Evolutionary conservation across 140 eudicot species (phyloP), one percentile per base, ranked within the genome.

Genomic region (Eryngium alpinum): DNA sequence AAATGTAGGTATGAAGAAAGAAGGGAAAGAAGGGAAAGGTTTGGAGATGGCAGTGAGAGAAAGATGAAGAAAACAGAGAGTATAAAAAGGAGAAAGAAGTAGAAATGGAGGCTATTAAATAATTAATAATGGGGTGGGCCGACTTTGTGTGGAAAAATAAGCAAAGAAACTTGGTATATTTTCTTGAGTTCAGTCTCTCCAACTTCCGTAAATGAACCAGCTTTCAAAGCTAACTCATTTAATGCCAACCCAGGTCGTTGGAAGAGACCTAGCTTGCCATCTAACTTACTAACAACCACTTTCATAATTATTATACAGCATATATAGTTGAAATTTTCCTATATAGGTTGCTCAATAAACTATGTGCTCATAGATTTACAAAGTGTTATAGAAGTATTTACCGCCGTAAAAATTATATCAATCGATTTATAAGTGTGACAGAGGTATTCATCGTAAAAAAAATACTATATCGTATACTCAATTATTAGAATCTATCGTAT

Each of bases 61-160:
- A 65, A 76, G 76, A 57, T 76, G 51, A 59, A 70, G 85, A 69
- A 85, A 80, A 87, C 79, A 90, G 89, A 46, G 33, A 59, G 73
- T 90, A 89, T 89, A 93, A 85, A 85, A 81, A 86, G 66, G 31
- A 21, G n/a, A 59, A 85, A 72, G 51, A 19, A 38, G 77, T 34
- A 77, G 79, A 84, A 83, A 84, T 84, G 72, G 91, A 83, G 83
- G 92, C 92, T 87, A 86, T 89, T 89, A 92, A 92, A 90, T 89
- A 92, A 92, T 92, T 87, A 80, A 81, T 38, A 38, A 17, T 52
- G 71, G 71, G 81, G 83, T 27, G 81, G 81, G 56, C 81, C 72
- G 56, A 51, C 79, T 25, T 6, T 6, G 11, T 59, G 73, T 38
- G 12, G 72, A 78, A 78, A 69, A 72, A 72, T 6, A 72, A 72